A percentile compares a stretch with the other conserved stretches of the same genome.
phyloP scores from a whole-genome alignment of 2,329 filamentous ascomycete genomes.

The Aspergillus pseudoglaucus region DNA sequence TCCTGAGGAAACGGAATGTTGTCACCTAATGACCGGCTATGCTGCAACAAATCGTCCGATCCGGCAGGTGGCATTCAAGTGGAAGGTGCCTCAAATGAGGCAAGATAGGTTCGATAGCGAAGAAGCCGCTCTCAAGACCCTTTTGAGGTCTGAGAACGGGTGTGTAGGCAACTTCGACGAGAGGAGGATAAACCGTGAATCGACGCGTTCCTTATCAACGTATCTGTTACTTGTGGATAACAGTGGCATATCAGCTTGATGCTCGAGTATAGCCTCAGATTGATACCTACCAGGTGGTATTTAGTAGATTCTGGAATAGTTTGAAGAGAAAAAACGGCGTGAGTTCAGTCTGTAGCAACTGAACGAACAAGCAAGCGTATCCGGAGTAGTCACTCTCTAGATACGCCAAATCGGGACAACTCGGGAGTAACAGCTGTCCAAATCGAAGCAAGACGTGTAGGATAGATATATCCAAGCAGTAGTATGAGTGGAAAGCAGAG shows the following conservation, averaged over 20 bases:
- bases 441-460: not conserved
- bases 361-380: slow-evolving; percentile 1
- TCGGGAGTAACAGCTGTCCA: slow-evolving; percentile 1
- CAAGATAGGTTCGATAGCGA: slow-evolving; percentile 9
- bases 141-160: slow-evolving; percentile 29
- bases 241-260: slow-evolving; percentile 12
- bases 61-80: slow-evolving; percentile 39
- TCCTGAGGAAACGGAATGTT: slow-evolving; percentile 22
- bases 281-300: not conserved
- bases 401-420: slow-evolving; percentile 4
- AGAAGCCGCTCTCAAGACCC: slow-evolving; percentile 27
- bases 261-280: not conserved
- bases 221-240: slow-evolving; percentile 1
- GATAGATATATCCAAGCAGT: not conserved
- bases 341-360: not conserved
- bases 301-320: not conserved
- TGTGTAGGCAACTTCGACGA: not conserved
- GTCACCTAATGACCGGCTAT: slow-evolving; percentile 29
- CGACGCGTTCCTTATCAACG: not conserved
- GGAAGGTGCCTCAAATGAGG: slow-evolving; percentile 24
- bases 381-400: slow-evolving; percentile 1
- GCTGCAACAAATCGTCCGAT: slow-evolving; percentile 33
- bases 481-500: not conserved
- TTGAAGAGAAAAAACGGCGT: not conserved
- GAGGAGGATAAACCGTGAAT: not conserved